phyloP scores from a whole-genome alignment of 1,139 yeast genomes.

The Zygotorulaspora mrakii region DNA sequence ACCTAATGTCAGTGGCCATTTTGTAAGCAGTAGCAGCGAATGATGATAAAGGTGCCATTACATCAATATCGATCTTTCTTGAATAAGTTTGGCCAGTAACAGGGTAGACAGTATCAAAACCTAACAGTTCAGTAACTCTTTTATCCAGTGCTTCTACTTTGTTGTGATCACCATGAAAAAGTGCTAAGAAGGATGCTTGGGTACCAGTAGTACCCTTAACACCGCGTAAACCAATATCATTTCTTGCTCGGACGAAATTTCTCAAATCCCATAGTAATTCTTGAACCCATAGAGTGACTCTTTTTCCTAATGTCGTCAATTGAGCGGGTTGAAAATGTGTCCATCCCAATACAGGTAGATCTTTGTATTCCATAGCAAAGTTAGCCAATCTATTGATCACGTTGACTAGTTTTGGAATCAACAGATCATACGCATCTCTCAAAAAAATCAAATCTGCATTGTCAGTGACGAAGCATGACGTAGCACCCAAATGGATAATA shows the following conservation, averaged over 20 bases:
- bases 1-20: slow-evolving; percentile 94
- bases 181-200: slow-evolving; percentile 90
- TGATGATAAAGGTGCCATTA: slow-evolving; percentile 86
- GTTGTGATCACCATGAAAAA: slow-evolving; percentile 95
- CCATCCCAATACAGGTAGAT: slow-evolving; percentile 97
- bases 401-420: slow-evolving; percentile 92
- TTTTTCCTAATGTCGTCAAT: slow-evolving; percentile 96
- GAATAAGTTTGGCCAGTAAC: slow-evolving; percentile 98
- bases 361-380: slow-evolving; percentile 89
- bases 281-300: slow-evolving; percentile 97
- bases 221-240: slow-evolving; percentile 95
- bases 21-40: slow-evolving; percentile 97
- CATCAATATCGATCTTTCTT: slow-evolving; percentile 95
- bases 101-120: slow-evolving; percentile 93
- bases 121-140: slow-evolving; percentile 87
- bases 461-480: slow-evolving; percentile 96
- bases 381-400: slow-evolving; percentile 86
- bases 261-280: slow-evolving; percentile 97
- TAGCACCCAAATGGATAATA: slow-evolving; percentile 96
- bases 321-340: slow-evolving; percentile 99
- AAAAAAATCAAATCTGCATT: slow-evolving; percentile 95
- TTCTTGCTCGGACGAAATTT: slow-evolving; percentile 92
- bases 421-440: slow-evolving; percentile 89
- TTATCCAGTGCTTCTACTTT: slow-evolving; percentile 90
- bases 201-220: slow-evolving; percentile 99